phyloP scores from a whole-genome alignment of 257 asterid genomes.

The Misopates orontium region DNA sequence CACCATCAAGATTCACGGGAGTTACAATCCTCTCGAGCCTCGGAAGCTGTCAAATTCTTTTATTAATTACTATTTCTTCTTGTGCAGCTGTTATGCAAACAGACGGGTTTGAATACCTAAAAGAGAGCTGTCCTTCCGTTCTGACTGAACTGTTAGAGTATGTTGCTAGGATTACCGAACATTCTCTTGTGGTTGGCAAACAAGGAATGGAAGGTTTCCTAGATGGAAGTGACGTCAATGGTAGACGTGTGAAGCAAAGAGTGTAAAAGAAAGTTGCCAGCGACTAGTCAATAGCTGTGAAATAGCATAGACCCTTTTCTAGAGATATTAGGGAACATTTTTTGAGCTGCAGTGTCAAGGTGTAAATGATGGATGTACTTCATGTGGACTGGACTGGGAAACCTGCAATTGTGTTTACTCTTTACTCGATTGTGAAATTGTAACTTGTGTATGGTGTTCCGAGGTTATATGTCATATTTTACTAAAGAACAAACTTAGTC shows the following conservation, averaged over 20 bases:
- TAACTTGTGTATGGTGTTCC: neutral
- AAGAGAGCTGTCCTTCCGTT: slow-evolving; percentile 86
- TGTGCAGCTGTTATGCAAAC: slow-evolving; percentile 97
- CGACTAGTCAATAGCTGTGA: slow-evolving; percentile 27
- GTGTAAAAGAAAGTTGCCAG: slow-evolving; percentile 32
- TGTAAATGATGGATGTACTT: slow-evolving; percentile 34
- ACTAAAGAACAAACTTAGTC: neutral
- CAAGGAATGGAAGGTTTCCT: slow-evolving; percentile 54
- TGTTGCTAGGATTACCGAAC: slow-evolving; percentile 80
- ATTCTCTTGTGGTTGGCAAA: slow-evolving; percentile 50
- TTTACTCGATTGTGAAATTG: slow-evolving; percentile 1
- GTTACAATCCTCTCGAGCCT: neutral
- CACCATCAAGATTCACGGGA: neutral
- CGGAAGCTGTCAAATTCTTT: neutral
- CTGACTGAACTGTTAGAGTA: slow-evolving; percentile 81
- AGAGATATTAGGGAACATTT: slow-evolving; percentile 32
- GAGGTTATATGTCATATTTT: neutral
- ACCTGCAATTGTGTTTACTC: neutral
- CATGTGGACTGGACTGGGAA: slow-evolving; percentile 14
- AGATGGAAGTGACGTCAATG: slow-evolving; percentile 69
- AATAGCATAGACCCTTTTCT: slow-evolving; percentile 23
- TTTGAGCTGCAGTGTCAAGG: slow-evolving; percentile 27
- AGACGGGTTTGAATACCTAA: slow-evolving; percentile 84
- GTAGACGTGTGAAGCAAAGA: slow-evolving; percentile 96
- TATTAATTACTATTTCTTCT: neutral